Conservation (phyloP, 164 flowering plant genomes). For the Umbellularia californica region DNA sequence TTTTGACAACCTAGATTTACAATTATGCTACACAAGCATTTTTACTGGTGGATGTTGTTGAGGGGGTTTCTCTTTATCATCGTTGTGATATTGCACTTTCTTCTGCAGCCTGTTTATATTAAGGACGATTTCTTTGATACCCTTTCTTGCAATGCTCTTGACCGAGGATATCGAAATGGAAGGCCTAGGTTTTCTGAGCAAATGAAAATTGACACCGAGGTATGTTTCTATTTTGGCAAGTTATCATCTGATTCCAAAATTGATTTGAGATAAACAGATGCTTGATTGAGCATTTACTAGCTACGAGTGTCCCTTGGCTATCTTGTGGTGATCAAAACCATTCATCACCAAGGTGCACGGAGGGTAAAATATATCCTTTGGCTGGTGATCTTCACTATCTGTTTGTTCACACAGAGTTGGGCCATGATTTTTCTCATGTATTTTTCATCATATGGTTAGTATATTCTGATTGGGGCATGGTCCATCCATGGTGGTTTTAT, state of each 20-base stretch:
- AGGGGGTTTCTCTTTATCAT: background rate
- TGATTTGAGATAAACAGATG: no score
- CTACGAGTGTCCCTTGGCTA: no score
- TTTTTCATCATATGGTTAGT: background rate
- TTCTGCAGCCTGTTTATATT: slow-evolving; percentile 57
- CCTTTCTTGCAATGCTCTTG: slow-evolving; percentile 59
- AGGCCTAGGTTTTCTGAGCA: slow-evolving; percentile 68
- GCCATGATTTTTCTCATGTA: no score
- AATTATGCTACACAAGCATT: no score
- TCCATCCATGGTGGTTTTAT: background rate
- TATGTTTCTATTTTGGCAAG: slow-evolving; percentile 14
- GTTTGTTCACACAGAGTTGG: background rate
- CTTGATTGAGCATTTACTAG: no score
- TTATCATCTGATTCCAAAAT: no score
- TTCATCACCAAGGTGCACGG: no score
- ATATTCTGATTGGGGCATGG: background rate
- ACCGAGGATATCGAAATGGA: slow-evolving; percentile 38
- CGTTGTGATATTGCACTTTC: background rate
- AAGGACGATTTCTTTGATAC: slow-evolving; percentile 92
- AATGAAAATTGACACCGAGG: slow-evolving; percentile 75
- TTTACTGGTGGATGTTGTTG: no score
- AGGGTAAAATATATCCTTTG: background rate
- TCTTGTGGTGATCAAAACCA: no score
- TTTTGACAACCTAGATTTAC: no score
- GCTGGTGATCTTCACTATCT: background rate